Evolutionary conservation across 129 eudicot genomes (phyloP).

Genomic region (Tagetes erecta): DNA sequence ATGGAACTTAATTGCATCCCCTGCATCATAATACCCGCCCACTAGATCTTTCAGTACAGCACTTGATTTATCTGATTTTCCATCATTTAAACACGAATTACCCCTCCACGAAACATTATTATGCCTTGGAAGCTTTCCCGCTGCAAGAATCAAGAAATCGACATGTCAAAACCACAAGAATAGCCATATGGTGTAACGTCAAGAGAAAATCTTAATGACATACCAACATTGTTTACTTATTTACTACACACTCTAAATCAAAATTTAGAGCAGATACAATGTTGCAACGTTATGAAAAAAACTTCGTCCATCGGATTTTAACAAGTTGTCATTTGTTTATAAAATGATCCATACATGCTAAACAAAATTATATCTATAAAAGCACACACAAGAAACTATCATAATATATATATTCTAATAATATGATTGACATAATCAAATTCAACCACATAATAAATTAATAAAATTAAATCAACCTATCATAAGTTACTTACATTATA

Average conservation of each 20-base stretch:
- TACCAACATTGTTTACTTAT: background rate
- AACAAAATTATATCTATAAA: background rate
- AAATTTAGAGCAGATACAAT: background rate
- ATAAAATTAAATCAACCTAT: background rate
- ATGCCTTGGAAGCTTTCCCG: slow-evolving; percentile 81
- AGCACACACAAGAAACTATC: background rate
- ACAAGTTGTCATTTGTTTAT: background rate
- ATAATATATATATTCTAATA: background rate
- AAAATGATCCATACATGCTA: background rate
- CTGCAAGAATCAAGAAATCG: slow-evolving; percentile 37
- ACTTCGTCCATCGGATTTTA: background rate
- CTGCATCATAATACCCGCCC: slow-evolving; percentile 95
- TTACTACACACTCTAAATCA: background rate
- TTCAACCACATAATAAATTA: slow-evolving; percentile 11
- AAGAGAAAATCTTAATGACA: background rate
- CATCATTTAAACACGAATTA: slow-evolving; percentile 73
- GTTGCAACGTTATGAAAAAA: background rate
- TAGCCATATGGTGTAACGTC: background rate
- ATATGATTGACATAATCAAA: background rate
- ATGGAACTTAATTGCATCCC: slow-evolving; percentile 90
- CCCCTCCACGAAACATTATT: slow-evolving; percentile 96
- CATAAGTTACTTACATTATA: background rate
- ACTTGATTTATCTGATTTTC: slow-evolving; percentile 49
- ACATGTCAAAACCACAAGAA: background rate
- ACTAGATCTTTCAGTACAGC: slow-evolving; percentile 56